Base-by-base conservation (phyloP, 2,329 filamentous ascomycete species). In the Botryosphaeria dothidea region DNA sequence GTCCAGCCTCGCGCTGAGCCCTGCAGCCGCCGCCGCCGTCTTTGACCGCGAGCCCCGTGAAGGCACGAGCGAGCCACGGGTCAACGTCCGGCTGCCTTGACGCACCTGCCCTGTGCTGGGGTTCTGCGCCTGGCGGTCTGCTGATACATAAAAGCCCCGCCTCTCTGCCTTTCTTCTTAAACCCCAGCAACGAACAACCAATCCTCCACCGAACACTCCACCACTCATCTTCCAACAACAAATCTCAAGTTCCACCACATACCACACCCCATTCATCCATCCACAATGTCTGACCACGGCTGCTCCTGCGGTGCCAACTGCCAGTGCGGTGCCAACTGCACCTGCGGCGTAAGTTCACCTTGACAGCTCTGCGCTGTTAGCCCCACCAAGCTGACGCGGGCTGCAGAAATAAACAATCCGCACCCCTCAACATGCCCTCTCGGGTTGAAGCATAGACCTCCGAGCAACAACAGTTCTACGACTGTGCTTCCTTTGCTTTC, bases 261-360 rank as follows among this genome's bases (percentile, higher is more conserved):
- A 52, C 25, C 43, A 38, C 29, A 41, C 25, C 9, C 43, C 45
- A 19, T 19, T 21, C 45, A 58, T n/a, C 48, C 62, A 38, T 61
- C 23, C 51, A 67, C 25, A 17, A 67, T 67, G 67, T 64, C 65
- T 56, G 66, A 67, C 52, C 66, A 66, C 62, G 51, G 51, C 31
- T 68, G 67, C 62, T 65, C 62, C 52, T 66, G 67, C 65, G 62
- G 67, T 29, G 70, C 69, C 65, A 68, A 52, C 66, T 73, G 71
- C 64, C 66, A 63, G 13, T 67, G 66, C 57, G 70, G 70, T 57
- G 63, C 66, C 41, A 70, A 67, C 66, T 61, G 58, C 57, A 65
- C 64, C 64, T 72, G 71, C 64, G 69, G 70, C 43, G 70, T 71
- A 65, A 56, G 70, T 66, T 21, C n/a, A 46, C 11, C 27, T n/a